Conservation (phyloP, 352 stramenopile species). For the Saprolegnia diclina region DNA sequence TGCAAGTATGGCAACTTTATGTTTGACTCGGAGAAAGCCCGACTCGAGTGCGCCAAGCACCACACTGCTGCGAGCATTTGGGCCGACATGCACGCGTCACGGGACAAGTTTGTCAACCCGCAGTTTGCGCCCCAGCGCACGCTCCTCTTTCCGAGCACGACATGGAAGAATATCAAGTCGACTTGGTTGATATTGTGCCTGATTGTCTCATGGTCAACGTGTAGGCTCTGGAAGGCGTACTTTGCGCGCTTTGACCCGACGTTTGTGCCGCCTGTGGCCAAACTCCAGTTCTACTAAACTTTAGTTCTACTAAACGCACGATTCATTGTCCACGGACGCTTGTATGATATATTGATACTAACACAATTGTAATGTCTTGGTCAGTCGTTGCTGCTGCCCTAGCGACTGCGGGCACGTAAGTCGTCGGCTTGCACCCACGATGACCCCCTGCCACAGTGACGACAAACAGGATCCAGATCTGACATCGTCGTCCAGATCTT, state of each 20-base stretch:
- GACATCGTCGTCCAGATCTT: too few species aligned
- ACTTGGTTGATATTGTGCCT: constrained; percentile 26
- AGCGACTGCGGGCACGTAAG: too few species aligned
- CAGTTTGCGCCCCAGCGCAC: constrained; percentile 49
- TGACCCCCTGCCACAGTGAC: too few species aligned
- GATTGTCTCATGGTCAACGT: not conserved
- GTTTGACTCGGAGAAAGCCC: constrained; percentile 90
- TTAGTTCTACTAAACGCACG: constrained; percentile 56
- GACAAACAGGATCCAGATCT: too few species aligned
- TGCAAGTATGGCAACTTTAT: constrained; percentile 99
- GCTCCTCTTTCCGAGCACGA: constrained; percentile 59
- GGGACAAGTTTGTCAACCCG: constrained; percentile 62
- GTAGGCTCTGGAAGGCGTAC: constrained; percentile 78
- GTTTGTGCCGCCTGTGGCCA: constrained; percentile 56
- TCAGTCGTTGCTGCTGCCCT: too few species aligned
- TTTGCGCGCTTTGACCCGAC: constrained; percentile 82
- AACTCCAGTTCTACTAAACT: constrained; percentile 71
- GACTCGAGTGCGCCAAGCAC: constrained; percentile 63
- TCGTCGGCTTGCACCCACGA: too few species aligned
- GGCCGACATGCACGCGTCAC: constrained; percentile 72
- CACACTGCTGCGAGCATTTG: constrained; percentile 69
- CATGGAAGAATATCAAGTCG: constrained; percentile 86
- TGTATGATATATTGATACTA: not conserved
- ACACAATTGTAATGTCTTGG: not conserved
- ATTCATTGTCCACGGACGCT: not conserved